Evolutionary conservation across 768 basidiomycete genomes (phyloP), one percentile per base, ranked within the genome.

Genomic region (Tricholoma matsutake): DNA sequence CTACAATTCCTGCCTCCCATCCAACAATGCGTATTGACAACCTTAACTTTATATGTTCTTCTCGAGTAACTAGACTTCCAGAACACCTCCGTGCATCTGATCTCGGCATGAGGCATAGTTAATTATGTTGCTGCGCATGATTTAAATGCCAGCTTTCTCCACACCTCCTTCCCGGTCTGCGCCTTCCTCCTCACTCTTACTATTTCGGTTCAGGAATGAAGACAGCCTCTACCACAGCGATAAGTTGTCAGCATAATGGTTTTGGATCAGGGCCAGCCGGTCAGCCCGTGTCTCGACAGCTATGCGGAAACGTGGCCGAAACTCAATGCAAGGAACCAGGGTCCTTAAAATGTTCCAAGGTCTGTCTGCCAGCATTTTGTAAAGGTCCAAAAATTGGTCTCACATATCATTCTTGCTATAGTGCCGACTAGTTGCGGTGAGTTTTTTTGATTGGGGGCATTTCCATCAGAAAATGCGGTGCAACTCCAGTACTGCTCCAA

Each of bases 291-390:
- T 65, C 65, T 54, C 64, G 60, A 53, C 62, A 65, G 31, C 61
- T 69, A 59, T 74, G 73, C 53, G 72, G 67, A 22, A 73, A 72
- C 37, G 16, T 35, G 8, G 9, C 29, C 14, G 13, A 18, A 14
- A 3, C 13, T n/a, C 49, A 43, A 37, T 64, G 65, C 51, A 56
- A 29, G 18, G 56, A 64, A 16, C 10, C 43, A 28, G 65, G 63
- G 14, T 68, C 31, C 13, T 58, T 72, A 43, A 60, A 63, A 41
- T 76, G 75, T 54, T 71, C 74, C 13, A 71, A 70, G 67, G 75
- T 73, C 5, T 39, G 62, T 57, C 29, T 5, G n/a, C n/a, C n/a
- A n/a, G n/a, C n/a, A n/a, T n/a, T n/a, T n/a, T n/a, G n/a, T n/a
- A n/a, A n/a, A n/a, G n/a, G n/a, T n/a, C n/a, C n/a, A n/a, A n/a